Percentiles rank a stretch among this genome's conserved stretches.
phyloP scores from a whole-genome alignment of 2,329 filamentous ascomycete genomes.

The Pseudohalonectria lignicola region DNA sequence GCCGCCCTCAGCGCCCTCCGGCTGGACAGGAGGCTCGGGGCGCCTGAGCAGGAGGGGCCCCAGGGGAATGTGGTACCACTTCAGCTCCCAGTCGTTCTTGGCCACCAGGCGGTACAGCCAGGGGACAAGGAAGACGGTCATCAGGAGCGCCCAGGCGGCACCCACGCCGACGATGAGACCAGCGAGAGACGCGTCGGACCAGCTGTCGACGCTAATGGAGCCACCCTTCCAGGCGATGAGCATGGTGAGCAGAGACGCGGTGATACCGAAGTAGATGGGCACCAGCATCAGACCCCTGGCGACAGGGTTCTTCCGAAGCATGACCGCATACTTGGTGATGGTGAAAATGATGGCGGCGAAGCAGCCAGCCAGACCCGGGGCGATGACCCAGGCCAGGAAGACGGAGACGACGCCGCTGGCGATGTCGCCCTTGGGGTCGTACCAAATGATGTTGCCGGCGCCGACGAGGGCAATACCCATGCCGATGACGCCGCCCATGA shows the following conservation, averaged over 20 bases:
- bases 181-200: slow-evolving; percentile 35
- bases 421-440: slow-evolving; percentile 26
- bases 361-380: slow-evolving; percentile 39
- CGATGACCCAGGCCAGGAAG: slow-evolving; percentile 50
- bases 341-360: slow-evolving; percentile 45
- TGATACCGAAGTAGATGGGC: slow-evolving; percentile 46
- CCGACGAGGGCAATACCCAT: slow-evolving; percentile 47
- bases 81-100: slow-evolving; percentile 49
- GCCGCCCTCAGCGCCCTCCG: slow-evolving; percentile 26
- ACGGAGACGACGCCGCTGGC: slow-evolving; percentile 44
- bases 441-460: slow-evolving; percentile 39
- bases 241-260: slow-evolving; percentile 42
- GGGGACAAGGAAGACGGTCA: slow-evolving; percentile 43
- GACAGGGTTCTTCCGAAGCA: slow-evolving; percentile 40
- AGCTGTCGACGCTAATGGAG: slow-evolving; percentile 27
- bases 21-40: slow-evolving; percentile 25
- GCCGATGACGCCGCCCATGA: slow-evolving; percentile 48
- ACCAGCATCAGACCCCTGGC: slow-evolving; percentile 39
- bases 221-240: slow-evolving; percentile 49
- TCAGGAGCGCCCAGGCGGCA: slow-evolving; percentile 34
- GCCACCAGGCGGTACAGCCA: slow-evolving; percentile 48
- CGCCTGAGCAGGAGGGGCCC: slow-evolving; percentile 41
- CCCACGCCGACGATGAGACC: slow-evolving; percentile 44
- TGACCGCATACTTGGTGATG: slow-evolving; percentile 44
- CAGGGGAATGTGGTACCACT: slow-evolving; percentile 38